Conservation (phyloP, 2,329 filamentous ascomycete species). For the Penicillium sp. region DNA sequence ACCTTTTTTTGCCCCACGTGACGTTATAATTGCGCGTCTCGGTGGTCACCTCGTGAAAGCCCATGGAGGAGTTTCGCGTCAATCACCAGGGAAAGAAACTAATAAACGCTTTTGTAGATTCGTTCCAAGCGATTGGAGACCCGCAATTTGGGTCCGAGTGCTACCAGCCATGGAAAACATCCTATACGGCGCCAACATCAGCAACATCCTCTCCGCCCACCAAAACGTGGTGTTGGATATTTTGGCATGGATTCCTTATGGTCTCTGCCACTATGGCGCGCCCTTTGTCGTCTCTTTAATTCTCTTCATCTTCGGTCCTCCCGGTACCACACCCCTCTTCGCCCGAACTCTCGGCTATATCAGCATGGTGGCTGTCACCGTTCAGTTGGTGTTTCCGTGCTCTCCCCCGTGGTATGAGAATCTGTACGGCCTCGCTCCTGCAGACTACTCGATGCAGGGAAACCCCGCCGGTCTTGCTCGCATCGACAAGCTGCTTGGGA, state of each 20-base stretch:
- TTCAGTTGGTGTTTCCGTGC: slow-evolving; percentile 88
- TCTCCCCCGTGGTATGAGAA: slow-evolving; percentile 98
- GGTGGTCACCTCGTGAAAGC: background rate
- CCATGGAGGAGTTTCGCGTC: background rate
- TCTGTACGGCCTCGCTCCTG: slow-evolving; percentile 82
- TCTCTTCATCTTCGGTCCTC: slow-evolving; percentile 86
- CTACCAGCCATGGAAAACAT: slow-evolving; percentile 94
- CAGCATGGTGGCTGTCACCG: slow-evolving; percentile 81
- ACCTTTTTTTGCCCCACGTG: slow-evolving; percentile 1
- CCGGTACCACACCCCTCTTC: slow-evolving; percentile 80
- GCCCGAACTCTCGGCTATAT: slow-evolving; percentile 89
- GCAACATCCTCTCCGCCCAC: slow-evolving; percentile 91
- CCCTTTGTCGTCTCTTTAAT: slow-evolving; percentile 75
- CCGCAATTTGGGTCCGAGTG: slow-evolving; percentile 93
- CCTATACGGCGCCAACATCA: slow-evolving; percentile 90
- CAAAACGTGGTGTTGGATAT: slow-evolving; percentile 81
- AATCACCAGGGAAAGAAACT: background rate
- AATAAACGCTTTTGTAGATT: slow-evolving; percentile 58
- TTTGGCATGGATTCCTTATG: slow-evolving; percentile 90
- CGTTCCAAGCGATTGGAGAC: slow-evolving; percentile 82
- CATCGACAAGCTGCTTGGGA: slow-evolving; percentile 83
- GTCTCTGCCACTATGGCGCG: slow-evolving; percentile 83
- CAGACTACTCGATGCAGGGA: slow-evolving; percentile 87
- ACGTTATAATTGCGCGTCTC: background rate
- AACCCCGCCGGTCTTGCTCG: slow-evolving; percentile 86